These are phyloP conservation scores for Cryphonectria parasitica DNA, from an alignment of 2,329 filamentous ascomycete species.

Conservation along the genomic window DNA sequence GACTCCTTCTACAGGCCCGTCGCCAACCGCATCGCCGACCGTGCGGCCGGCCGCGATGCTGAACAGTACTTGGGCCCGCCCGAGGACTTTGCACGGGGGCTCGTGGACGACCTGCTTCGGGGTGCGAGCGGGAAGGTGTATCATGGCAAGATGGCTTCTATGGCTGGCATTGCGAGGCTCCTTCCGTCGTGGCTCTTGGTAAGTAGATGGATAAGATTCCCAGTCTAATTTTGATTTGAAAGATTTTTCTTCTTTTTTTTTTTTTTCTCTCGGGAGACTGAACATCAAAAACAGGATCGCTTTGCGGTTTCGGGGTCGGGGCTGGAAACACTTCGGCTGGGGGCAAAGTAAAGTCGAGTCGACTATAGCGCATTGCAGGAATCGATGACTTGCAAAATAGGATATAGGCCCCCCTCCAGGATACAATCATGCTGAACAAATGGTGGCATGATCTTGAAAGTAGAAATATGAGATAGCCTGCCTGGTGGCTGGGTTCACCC, in stretches of 20 bases:
- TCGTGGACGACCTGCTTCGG: not conserved
- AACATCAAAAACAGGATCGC: conserved; percentile 1
- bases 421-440: not conserved
- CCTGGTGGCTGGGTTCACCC: not conserved
- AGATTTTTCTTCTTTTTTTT: too few species aligned
- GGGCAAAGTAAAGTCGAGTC: not conserved
- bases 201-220: not conserved
- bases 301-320: conserved; percentile 6
- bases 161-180: not conserved
- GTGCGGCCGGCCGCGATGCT: conserved; percentile 2
- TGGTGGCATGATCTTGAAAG: not conserved
- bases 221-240: not conserved
- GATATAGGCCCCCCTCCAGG: not conserved
- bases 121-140: conserved; percentile 15
- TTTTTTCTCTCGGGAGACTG: not conserved
- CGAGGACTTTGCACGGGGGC: not conserved
- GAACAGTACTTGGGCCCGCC: not conserved
- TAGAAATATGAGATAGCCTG: not conserved
- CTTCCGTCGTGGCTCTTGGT: conserved; percentile 16
- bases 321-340: not conserved
- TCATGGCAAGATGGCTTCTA: conserved; percentile 10
- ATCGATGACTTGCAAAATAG: not conserved
- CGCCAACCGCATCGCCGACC: not conserved
- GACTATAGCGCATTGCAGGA: not conserved
- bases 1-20: conserved; percentile 52